phyloP scores from a whole-genome alignment of 2,329 filamentous ascomycete species.

The Fusarium denticulatum region DNA sequence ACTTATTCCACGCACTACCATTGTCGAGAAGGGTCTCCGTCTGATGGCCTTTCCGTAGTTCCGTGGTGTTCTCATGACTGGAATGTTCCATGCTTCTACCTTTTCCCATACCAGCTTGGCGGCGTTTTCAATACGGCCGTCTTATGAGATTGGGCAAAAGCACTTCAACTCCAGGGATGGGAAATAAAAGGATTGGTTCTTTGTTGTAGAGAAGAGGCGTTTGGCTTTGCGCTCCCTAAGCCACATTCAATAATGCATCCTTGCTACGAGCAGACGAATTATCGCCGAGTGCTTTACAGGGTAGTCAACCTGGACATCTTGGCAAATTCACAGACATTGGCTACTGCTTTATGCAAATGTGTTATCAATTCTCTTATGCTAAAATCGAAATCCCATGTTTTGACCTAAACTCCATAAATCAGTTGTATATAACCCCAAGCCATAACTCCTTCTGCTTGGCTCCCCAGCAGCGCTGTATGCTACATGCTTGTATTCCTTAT shows the following conservation, averaged over 20 bases:
- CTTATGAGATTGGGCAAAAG: background rate
- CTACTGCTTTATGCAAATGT: background rate
- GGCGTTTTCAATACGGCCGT: slow-evolving; percentile 5
- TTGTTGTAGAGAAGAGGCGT: background rate
- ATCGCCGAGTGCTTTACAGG: background rate
- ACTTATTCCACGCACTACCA: background rate
- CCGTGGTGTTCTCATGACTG: slow-evolving; percentile 29
- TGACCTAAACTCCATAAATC: slow-evolving; percentile 39
- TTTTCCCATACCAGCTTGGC: background rate
- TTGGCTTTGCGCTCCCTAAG: background rate
- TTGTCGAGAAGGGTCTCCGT: slow-evolving; percentile 12
- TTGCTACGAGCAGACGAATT: background rate
- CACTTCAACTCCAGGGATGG: slow-evolving; percentile 2
- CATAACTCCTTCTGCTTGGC: slow-evolving; percentile 31
- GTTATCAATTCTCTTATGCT: slow-evolving; percentile 4
- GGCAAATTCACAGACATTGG: background rate
- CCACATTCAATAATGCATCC: background rate
- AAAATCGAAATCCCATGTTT: slow-evolving; percentile 32
- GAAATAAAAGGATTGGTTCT: background rate
- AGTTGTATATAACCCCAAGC: slow-evolving; percentile 27
- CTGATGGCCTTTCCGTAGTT: slow-evolving; percentile 14
- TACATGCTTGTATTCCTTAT: slow-evolving; percentile 3
- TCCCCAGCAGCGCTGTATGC: slow-evolving; percentile 14
- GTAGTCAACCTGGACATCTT: background rate
- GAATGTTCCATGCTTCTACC: slow-evolving; percentile 30